phyloP scores from a whole-genome alignment of 805 yeast genomes.

The Metschnikowia rubicola region DNA sequence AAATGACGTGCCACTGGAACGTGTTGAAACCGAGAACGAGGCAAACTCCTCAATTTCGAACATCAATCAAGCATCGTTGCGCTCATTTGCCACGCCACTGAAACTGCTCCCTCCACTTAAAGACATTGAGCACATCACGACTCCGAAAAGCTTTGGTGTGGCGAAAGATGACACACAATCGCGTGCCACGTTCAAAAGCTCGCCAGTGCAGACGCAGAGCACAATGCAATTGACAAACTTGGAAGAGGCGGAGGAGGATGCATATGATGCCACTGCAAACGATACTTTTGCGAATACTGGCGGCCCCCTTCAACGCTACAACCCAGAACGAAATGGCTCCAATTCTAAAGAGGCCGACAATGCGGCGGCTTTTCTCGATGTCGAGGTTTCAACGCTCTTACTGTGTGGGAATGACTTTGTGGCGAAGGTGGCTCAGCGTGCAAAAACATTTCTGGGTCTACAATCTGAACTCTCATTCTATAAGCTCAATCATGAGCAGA shows the following conservation, averaged over 20 bases:
- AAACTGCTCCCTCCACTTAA: constrained; percentile 41
- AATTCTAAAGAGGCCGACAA: constrained; percentile 12
- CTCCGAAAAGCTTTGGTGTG: constrained; percentile 40
- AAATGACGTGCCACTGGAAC: constrained; percentile 2
- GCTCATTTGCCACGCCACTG: constrained; percentile 37
- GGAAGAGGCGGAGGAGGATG: constrained; percentile 16
- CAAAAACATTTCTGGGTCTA: constrained; percentile 28
- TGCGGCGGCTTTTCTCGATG: constrained; percentile 26
- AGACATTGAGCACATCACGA: constrained; percentile 39
- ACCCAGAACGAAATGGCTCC: constrained; percentile 7
- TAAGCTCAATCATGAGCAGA: constrained; percentile 35
- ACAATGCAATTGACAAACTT: constrained; percentile 10
- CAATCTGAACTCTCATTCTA: constrained; percentile 30
- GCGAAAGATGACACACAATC: constrained; percentile 30
- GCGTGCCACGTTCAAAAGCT: constrained; percentile 14
- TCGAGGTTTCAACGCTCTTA: constrained; percentile 20
- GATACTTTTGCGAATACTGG: constrained; percentile 15
- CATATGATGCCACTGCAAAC: constrained; percentile 15
- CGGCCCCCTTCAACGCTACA: background rate
- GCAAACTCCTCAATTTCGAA: constrained; percentile 12
- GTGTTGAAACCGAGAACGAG: constrained; percentile 8
- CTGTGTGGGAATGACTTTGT: constrained; percentile 16
- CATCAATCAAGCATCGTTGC: constrained; percentile 8
- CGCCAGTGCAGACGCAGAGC: constrained; percentile 20
- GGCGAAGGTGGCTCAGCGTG: constrained; percentile 22